Percentiles rank a stretch among this genome's conserved stretches.
Conservation (phyloP, 164 flowering plant species). For the Amborella trichopoda region DNA sequence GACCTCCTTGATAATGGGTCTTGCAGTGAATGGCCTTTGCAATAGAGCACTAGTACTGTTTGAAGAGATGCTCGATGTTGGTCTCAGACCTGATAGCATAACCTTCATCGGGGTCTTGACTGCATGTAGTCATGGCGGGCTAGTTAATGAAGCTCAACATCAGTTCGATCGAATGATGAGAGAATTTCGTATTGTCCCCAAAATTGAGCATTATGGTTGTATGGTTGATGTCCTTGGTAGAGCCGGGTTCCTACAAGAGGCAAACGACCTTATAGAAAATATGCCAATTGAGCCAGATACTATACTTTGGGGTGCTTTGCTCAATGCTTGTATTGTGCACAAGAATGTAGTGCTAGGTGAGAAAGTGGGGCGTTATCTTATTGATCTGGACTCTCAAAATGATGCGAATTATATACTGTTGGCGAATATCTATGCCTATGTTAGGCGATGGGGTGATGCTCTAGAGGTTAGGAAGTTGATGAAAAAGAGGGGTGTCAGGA, state of each 20-base stretch:
- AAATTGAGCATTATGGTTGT: slow-evolving; percentile 6
- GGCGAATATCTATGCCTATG: slow-evolving; percentile 6
- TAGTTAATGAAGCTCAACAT: not conserved
- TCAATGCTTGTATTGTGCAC: slow-evolving; percentile 5
- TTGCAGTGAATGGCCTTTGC: slow-evolving; percentile 4
- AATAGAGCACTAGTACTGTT: not conserved
- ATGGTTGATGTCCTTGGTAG: slow-evolving; percentile 3
- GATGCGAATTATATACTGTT: slow-evolving; percentile 3
- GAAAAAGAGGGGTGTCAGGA: slow-evolving; percentile 4
- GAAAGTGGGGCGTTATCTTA: slow-evolving; percentile 1
- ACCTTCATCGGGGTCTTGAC: slow-evolving; percentile 4
- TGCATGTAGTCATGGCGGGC: slow-evolving; percentile 9
- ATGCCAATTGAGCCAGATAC: too few relatives aligned
- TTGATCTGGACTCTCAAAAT: not conserved
- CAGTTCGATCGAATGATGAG: not conserved
- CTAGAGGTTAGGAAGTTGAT: slow-evolving; percentile 1
- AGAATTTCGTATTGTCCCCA: not conserved
- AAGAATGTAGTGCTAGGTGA: slow-evolving; percentile 1
- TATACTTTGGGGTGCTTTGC: slow-evolving; percentile 2
- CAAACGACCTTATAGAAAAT: not conserved
- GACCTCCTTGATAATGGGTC: slow-evolving; percentile 3
- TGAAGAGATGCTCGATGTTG: slow-evolving; percentile 5
- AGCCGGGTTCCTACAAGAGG: slow-evolving; percentile 5
- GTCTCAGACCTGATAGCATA: slow-evolving; percentile 5
- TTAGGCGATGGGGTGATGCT: not conserved